These are phyloP conservation scores for Solanum acaule DNA, from an alignment of 257 asterid species.

Conservation along the genomic window DNA sequence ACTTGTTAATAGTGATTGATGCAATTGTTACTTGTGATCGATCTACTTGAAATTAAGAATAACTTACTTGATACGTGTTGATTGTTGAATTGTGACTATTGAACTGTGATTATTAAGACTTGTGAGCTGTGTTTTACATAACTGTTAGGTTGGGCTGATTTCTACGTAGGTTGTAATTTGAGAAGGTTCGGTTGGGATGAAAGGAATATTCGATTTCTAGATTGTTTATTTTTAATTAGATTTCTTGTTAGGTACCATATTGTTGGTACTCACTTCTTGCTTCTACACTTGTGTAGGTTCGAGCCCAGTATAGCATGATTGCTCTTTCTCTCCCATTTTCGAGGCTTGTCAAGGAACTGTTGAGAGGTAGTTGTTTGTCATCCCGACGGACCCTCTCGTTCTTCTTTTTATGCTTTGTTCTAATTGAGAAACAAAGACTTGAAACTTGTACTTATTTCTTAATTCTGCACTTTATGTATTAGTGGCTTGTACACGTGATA, in stretches of 20 bases:
- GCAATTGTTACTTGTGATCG: too few relatives aligned
- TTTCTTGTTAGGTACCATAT: not conserved
- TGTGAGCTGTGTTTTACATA: not conserved
- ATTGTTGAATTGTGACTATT: too few relatives aligned
- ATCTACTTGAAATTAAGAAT: too few relatives aligned
- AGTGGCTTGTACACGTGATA: not conserved
- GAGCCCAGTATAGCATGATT: not conserved
- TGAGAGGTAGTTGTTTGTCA: not conserved
- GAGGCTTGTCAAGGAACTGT: not conserved
- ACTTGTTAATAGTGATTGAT: too few relatives aligned
- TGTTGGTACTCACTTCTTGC: not conserved
- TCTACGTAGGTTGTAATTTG: not conserved
- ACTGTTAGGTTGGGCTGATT: not conserved
- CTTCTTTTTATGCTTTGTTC: not conserved
- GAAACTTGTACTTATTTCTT: not conserved
- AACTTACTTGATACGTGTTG: too few relatives aligned
- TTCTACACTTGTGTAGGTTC: not conserved
- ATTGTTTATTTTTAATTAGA: not conserved
- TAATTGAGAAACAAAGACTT: not conserved
- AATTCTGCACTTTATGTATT: not conserved
- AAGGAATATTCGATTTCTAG: not conserved
- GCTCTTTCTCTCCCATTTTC: not conserved
- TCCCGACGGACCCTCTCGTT: not conserved
- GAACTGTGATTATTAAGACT: not conserved
- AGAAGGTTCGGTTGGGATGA: not conserved